phyloP scores from a whole-genome alignment of 2,329 filamentous ascomycete species.

The Dothistroma pini region DNA sequence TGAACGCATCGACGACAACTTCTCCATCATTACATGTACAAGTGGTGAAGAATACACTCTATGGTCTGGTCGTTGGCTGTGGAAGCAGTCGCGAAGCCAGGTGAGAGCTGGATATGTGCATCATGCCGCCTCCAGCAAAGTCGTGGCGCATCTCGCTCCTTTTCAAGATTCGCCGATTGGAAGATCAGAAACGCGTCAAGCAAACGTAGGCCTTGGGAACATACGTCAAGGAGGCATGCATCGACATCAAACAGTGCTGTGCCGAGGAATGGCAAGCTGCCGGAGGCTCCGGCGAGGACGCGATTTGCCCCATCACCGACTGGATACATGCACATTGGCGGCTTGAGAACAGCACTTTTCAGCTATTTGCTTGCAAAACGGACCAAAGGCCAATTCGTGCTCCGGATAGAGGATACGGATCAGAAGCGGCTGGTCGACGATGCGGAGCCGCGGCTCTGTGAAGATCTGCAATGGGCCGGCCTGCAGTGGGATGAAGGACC shows the following conservation, averaged over 20 bases:
- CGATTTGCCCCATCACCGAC: conserved; percentile 96
- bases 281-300: conserved; percentile 63
- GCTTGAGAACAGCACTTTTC: conserved; percentile 87
- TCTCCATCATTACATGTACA: neutral
- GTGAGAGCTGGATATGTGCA: conserved; percentile 22
- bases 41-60: neutral
- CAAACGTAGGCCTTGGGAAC: neutral
- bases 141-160: conserved; percentile 1
- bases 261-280: conserved; percentile 39
- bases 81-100: neutral
- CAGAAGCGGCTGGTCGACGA: conserved; percentile 80
- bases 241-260: conserved; percentile 5
- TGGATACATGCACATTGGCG: conserved; percentile 88
- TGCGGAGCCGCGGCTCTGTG: conserved; percentile 71
- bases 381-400: conserved; percentile 83
- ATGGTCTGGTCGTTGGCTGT: neutral
- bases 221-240: neutral
- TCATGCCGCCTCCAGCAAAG: conserved; percentile 19
- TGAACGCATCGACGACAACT: neutral
- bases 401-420: conserved; percentile 94
- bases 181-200: conserved; percentile 3
- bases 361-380: conserved; percentile 88
- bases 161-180: conserved; percentile 2
- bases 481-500: conserved; percentile 95
- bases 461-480: conserved; percentile 84